Evolutionary conservation across 805 yeast genomes (phyloP), one percentile per base, ranked within the genome.

Genomic region (Lipomyces oligophaga): DNA sequence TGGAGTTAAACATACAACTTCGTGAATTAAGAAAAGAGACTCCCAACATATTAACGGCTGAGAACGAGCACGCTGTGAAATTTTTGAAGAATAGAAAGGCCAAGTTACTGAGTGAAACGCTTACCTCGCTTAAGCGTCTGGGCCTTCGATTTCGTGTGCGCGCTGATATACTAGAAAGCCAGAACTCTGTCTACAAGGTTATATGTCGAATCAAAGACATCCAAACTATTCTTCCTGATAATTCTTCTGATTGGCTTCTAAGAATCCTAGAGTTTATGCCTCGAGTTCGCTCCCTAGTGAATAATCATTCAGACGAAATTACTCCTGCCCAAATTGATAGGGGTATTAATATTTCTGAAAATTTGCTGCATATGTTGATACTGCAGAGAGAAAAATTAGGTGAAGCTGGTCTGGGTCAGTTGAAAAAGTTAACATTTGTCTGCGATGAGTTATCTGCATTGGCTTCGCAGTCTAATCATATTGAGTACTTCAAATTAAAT

Each of bases 1-100:
- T 67, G 25, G 79, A 74, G 6, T 63, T 83, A 13, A 58, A 75
- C 1, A 71, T 65, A 21, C 81, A 79, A 34, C 80, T 86, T 63
- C 80, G 79, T 7, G 64, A 76, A 11, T 70, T 94, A 33, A 74
- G 79, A 43, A 71, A 76, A 24, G 95, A 85, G 55, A 93, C 98
- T 0, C 98, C 98, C 1, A 66, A 68, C 1, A 74, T 69, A 2
- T 70, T 74, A 55, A 81, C 76, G 3, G 86, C 89, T 43, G 94
- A 84, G 31, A 80, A 78, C 54, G 87, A 88, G 67, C 83, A 83
- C 62, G 60, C 70, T 0, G 65, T 83, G 31, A 81, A 88, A 1
- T 74, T 86, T 5, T 70, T 93, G 65, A 85, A 83, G 60, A 74
- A 81, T n/a, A 90, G 86, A 59, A 93, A 93, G 66, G 73, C 81